Base-by-base conservation (phyloP, 2,329 filamentous ascomycete species). In the Aspergillus vadensis region DNA sequence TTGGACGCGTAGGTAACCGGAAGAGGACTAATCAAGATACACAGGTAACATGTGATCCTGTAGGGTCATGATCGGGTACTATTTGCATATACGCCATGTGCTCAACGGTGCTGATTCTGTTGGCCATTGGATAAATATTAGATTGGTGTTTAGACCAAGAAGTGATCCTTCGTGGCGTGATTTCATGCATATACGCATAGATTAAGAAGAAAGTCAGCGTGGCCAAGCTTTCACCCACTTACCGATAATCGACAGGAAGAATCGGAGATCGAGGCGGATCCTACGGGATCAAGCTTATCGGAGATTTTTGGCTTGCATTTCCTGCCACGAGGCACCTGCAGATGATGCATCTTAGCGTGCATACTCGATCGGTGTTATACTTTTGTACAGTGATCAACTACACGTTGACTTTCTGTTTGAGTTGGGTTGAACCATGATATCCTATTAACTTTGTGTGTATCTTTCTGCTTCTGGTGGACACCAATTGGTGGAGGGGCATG, bases 211-310 rank as follows among this genome's bases (percentile, higher is more conserved):
- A 5, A 15, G n/a, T 15, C 23, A 25, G n/a, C 4, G 47, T n/a
- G 27, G 27, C 27, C 47, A 27, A 49, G 47, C 47, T 49, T 49
- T 49, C 47, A 14, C 3, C 21, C 23, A 27, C 47, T 23, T 23
- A 23, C 44, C 44, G 44, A 23, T 21, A 30, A 30, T 30, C 3
- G 47, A 27, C 12, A 36, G 12, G 32, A 36, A 36, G 32, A 14
- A 36, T 14, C 12, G 32, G 32, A 36, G 32, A 36, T 36, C 32
- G 12, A 49, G 44, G 44, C 21, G 21, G 44, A 49, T 49, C 44
- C 44, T 49, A 17, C 47, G 30, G 47, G 47, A 50, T 30, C n/a
- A 50, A 50, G 27, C 47, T 50, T 30, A 50, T 50, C 47, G 47
- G 47, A 50, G 47, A 30, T 32, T 50, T 27, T 50, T 50, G 47